phyloP scores from a whole-genome alignment of 352 stramenopile genomes.

The Chrysophaeum taylorii region DNA sequence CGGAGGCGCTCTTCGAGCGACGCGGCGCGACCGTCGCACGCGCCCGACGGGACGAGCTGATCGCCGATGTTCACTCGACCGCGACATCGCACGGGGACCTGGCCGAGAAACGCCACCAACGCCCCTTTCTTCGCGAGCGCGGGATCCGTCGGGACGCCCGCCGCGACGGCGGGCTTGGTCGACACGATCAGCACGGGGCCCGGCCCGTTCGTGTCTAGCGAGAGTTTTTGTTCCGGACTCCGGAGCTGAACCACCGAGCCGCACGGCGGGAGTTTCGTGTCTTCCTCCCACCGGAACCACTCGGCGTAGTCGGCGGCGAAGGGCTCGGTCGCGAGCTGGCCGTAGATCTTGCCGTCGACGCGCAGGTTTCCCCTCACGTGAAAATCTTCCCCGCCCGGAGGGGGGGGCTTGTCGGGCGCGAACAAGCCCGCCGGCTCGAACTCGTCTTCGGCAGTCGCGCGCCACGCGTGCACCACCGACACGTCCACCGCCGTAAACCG shows the following conservation, averaged over 20 bases:
- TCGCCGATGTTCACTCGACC: conserved; percentile 14
- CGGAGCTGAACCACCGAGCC: conserved; percentile 24
- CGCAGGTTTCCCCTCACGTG: conserved; percentile 8
- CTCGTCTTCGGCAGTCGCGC: no score
- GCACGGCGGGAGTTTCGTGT: not conserved
- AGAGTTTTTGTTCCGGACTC: conserved; percentile 19
- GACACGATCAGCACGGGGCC: conserved; percentile 23
- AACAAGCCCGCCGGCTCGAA: no score
- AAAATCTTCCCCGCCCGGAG: no score
- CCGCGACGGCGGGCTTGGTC: conserved; percentile 22
- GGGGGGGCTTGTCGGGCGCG: no score
- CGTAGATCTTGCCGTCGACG: conserved; percentile 15
- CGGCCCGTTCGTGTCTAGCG: conserved; percentile 22
- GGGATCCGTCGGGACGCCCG: conserved; percentile 14
- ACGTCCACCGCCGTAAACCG: no score
- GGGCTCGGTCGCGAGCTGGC: conserved; percentile 19
- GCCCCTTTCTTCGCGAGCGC: not conserved
- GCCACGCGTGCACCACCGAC: no score
- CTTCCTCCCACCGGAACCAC: conserved; percentile 19
- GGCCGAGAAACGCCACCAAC: conserved; percentile 20
- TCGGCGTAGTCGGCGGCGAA: conserved; percentile 26
- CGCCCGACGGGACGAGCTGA: conserved; percentile 20
- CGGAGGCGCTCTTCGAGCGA: not conserved
- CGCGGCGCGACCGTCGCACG: conserved; percentile 18
- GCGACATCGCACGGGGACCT: conserved; percentile 18